These are phyloP conservation scores for Clohesyomyces aquaticus DNA, from an alignment of 495 filamentous ascomycete genomes.

Conservation along the genomic window DNA sequence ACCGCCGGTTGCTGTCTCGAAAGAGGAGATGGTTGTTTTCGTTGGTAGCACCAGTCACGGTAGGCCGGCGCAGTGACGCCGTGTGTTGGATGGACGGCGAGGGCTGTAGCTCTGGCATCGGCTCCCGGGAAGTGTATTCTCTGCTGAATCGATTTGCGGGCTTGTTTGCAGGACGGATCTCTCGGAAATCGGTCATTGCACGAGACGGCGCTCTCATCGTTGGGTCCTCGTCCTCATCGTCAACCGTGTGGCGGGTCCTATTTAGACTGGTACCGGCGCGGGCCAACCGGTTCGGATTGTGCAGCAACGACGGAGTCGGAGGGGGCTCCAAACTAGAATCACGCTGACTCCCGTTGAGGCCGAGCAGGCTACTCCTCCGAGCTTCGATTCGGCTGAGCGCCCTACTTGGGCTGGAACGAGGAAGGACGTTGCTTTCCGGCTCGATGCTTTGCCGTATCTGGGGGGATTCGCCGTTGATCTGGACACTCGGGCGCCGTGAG, in stretches of 20 bases:
- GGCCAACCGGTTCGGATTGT: slow-evolving; percentile 26
- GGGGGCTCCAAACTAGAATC: slow-evolving; percentile 42
- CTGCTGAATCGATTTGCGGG: slow-evolving; percentile 47
- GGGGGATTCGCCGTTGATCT: slow-evolving; percentile 38
- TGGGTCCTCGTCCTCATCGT: slow-evolving; percentile 51
- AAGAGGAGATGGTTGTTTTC: slow-evolving; percentile 28
- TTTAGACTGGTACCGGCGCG: slow-evolving; percentile 37
- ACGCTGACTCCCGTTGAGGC: slow-evolving; percentile 49
- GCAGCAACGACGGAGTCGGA: slow-evolving; percentile 45
- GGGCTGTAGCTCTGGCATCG: slow-evolving; percentile 39
- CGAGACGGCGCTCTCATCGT: slow-evolving; percentile 48
- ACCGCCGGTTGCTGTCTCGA: slow-evolving; percentile 27
- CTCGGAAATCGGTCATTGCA: slow-evolving; percentile 49
- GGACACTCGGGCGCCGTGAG: slow-evolving; percentile 44
- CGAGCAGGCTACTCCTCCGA: slow-evolving; percentile 65
- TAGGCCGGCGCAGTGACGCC: slow-evolving; percentile 31
- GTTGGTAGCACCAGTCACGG: slow-evolving; percentile 9
- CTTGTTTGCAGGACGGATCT: slow-evolving; percentile 44
- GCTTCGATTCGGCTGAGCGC: slow-evolving; percentile 73
- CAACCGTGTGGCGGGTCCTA: slow-evolving; percentile 42
- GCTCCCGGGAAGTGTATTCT: slow-evolving; percentile 51
- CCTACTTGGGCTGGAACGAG: slow-evolving; percentile 50
- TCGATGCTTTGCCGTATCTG: slow-evolving; percentile 36
- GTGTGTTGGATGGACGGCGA: slow-evolving; percentile 31
- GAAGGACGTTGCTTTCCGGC: slow-evolving; percentile 20